phyloP scores from a whole-genome alignment of 805 yeast species.

The Lachancea meyersii region DNA sequence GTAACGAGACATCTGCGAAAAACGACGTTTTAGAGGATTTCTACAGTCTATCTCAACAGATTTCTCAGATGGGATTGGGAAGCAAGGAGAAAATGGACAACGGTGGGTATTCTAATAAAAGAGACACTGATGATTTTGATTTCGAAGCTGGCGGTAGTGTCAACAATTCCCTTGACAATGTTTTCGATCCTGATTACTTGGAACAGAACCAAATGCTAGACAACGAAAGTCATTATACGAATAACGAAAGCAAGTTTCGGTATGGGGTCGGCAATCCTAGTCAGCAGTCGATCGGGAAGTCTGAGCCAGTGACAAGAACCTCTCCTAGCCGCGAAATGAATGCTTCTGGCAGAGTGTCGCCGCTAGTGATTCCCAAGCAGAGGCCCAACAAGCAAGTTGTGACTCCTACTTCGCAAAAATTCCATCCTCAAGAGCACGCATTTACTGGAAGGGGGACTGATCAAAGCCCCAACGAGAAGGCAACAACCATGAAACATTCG shows the following conservation, averaged over 20 bases:
- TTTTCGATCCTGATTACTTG: constrained; percentile 29
- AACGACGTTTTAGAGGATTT: constrained; percentile 19
- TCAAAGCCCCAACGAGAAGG: not conserved
- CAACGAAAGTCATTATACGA: constrained; percentile 29
- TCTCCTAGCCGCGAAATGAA: not conserved
- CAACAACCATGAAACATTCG: constrained; percentile 5
- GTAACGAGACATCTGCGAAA: constrained; percentile 18
- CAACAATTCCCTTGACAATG: constrained; percentile 21
- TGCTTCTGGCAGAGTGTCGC: not conserved
- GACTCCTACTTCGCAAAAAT: constrained; percentile 6
- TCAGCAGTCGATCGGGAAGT: constrained; percentile 12
- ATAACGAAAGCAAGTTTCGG: constrained; percentile 12
- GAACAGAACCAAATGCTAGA: constrained; percentile 28
- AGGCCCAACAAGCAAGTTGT: constrained; percentile 4
- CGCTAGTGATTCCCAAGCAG: constrained; percentile 10
- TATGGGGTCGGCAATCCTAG: constrained; percentile 7
- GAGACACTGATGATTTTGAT: constrained; percentile 12
- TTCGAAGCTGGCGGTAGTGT: constrained; percentile 8
- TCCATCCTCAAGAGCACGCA: constrained; percentile 1
- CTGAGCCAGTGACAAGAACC: not conserved
- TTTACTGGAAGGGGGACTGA: not conserved
- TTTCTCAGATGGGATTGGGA: constrained; percentile 9
- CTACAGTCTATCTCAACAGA: constrained; percentile 15
- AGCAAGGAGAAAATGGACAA: not conserved
- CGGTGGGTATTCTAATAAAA: not conserved